Evolutionary conservation across 2,329 filamentous ascomycete genomes (phyloP).

Genomic region (Cladosporium austrohemisphaericum): DNA sequence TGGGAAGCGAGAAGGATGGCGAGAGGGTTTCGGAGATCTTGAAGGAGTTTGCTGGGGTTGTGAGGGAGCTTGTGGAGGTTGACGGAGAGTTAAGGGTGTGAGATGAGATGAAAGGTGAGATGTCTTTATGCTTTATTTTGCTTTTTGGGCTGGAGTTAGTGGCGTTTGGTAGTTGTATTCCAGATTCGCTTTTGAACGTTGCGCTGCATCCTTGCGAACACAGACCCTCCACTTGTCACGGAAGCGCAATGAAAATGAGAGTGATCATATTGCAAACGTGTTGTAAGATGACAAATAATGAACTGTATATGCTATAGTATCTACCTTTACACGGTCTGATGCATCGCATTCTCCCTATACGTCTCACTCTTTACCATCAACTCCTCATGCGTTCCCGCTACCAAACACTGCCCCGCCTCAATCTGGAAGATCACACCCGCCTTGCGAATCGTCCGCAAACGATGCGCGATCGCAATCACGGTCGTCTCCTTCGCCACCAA

Average conservation of each 20-base stretch:
- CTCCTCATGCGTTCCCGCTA: constrained; percentile 48
- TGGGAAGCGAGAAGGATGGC: constrained; percentile 50
- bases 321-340: constrained; percentile 9
- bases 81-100: too few species aligned
- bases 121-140: too few species aligned
- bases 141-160: too few species aligned
- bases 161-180: too few species aligned
- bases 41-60: constrained; percentile 45
- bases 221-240: too few species aligned
- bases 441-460: constrained; percentile 76
- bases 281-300: neutral
- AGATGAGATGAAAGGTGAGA: too few species aligned
- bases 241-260: too few species aligned
- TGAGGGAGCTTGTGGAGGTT: constrained; percentile 40
- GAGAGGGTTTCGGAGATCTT: constrained; percentile 49
- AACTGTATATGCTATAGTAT: neutral
- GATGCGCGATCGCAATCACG: constrained; percentile 93
- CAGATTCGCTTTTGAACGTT: too few species aligned
- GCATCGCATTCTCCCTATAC: constrained; percentile 12
- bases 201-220: too few species aligned
- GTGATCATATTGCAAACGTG: neutral
- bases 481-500: constrained; percentile 80
- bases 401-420: constrained; percentile 48
- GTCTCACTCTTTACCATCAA: constrained; percentile 38
- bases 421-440: constrained; percentile 46